Percentiles rank a stretch among this genome's conserved stretches.
Evolutionary conservation across 257 asterid species (phyloP).

Genomic region (Euphrasia confusa): DNA sequence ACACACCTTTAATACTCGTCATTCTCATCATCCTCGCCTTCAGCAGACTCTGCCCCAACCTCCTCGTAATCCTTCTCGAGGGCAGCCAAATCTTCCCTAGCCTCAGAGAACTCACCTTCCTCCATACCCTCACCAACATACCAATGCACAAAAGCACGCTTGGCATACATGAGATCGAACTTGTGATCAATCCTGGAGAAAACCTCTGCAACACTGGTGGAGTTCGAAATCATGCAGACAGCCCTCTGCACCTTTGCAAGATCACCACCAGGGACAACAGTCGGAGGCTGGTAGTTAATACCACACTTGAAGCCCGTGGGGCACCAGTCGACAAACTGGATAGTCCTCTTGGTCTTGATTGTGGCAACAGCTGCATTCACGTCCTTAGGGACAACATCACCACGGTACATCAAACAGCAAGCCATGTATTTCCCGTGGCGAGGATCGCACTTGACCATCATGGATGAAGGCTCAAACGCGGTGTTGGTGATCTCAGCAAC

Average conservation of each 20-base stretch:
- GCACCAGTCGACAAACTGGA: conserved; percentile 97
- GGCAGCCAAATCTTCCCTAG: conserved; percentile 96
- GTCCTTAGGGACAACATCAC: conserved; percentile 93
- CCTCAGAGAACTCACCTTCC: conserved; percentile 95
- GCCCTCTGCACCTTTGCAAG: conserved; percentile 97
- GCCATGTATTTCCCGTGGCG: conserved; percentile 99
- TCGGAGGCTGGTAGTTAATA: conserved; percentile 93
- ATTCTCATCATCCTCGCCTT: conserved; percentile 79
- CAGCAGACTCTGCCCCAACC: conserved; percentile 88
- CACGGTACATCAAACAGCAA: conserved; percentile 93
- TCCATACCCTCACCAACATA: conserved; percentile 99
- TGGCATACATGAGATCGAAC: conserved; percentile 87
- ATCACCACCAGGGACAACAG: conserved; percentile 95
- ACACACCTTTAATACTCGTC: conserved; percentile 45
- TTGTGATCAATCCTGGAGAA: conserved; percentile 91
- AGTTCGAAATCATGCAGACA: conserved; percentile 93
- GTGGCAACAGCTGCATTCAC: conserved; percentile 97
- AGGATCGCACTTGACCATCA: conserved; percentile 96
- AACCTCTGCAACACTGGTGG: conserved; percentile 95
- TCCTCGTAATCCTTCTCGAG: conserved; percentile 96
- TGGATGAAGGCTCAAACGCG: conserved; percentile 92
- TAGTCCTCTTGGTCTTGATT: conserved; percentile 92
- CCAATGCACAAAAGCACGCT: conserved; percentile 96
- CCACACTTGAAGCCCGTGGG: conserved; percentile 98
- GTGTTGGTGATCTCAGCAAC: conserved; percentile 94